Base-by-base conservation (phyloP, 2,329 filamentous ascomycete genomes). In the Penicillium verrucosum region DNA sequence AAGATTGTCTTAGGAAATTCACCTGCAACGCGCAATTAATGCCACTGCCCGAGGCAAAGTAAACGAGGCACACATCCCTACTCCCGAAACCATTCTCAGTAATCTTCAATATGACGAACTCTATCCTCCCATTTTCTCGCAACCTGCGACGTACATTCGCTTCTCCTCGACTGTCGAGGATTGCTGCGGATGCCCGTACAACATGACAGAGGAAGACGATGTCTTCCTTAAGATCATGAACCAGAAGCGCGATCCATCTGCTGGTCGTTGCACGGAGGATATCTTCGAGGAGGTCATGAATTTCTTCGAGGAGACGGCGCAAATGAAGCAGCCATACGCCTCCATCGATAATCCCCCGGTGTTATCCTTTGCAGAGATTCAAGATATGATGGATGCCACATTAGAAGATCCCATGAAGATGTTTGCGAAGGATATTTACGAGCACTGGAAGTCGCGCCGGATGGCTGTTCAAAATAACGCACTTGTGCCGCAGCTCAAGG, bases 81-180 rank as follows among this genome's bases (percentile, higher is more conserved):
- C 85, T 42, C 86, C 85, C 59, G 85, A 88, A 68, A 85, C 84
- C 60, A 78, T 83, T 62, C 76, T 80, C 68, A 84, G 82, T 74
- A 80, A 78, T 63, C 80, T 93, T 75, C 85, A 90, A 76, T 99
- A 97, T 87, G 90, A 95, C 75, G 85, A 88, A 68, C 84, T 97
- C 67, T 97, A 97, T 73, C 85, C 88, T 48, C 85, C 84, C 63
- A 80, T 81, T 56, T 97, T 93, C 77, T 84, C 87, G 68, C 89
- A 95, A 74, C 92, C 94, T 51, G 86, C 88, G 60, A 94, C 92
- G 60, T 97, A 97, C 77, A 96, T 99, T 73, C 91, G 93, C 63
- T 97, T 96, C 78, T 97, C 94, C 62, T 93, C 96, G 65, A 99
- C 94, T 3, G 93, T 99, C 60, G 94, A 99, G 77, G 94, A 99